Base-by-base conservation (phyloP, 495 filamentous ascomycete species). In the Talaromyces trachyspermus region DNA sequence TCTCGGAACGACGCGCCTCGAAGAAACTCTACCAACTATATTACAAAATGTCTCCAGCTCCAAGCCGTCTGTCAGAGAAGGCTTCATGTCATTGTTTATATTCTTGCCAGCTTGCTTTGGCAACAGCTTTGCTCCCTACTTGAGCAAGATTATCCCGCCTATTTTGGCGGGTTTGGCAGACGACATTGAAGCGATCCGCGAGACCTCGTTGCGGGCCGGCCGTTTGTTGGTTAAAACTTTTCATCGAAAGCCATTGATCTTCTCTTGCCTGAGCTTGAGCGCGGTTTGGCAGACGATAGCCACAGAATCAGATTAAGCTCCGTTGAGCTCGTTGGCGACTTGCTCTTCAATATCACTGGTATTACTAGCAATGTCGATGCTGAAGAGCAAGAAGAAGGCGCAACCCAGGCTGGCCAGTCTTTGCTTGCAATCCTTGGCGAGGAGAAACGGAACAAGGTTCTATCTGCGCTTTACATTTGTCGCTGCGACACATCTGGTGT, bases 41-140 rank as follows among this genome's bases (percentile, higher is more conserved):
- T 68, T 98, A 20, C 92, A 98, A 59, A 98, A 98, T 54, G 90
- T 94, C 42, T 80, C 86, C 53, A 97, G 92, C 57, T 76, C 87
- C 43, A 97, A 95, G 63, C 64, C 92, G 15, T 76, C 88, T 51
- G 87, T 96, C 49, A 82, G 92, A 50, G 92, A 98, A 73, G 92
- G 92, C 27, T 98, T 97, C 74, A 98, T 98, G 92, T 95, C 92
- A 22, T 77, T 98, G 32, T 98, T 98, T 68, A 96, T 98, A 53
- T 98, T 95, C 75, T 80, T 98, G 66, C 92, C 92, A 14, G 94
- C 94, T 48, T 98, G 92, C 66, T 98, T 98, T 60, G 92, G 92
- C 54, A 97, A 97, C 74, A 95, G 89, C 69, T 98, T 98, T 62
- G 87, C 92, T 51, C 84, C 86, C 58, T 98, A 98, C 58, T 84